These are phyloP conservation scores for Peltaster fructicola DNA, from an alignment of 2,329 filamentous ascomycete species.

Conservation along the genomic window DNA sequence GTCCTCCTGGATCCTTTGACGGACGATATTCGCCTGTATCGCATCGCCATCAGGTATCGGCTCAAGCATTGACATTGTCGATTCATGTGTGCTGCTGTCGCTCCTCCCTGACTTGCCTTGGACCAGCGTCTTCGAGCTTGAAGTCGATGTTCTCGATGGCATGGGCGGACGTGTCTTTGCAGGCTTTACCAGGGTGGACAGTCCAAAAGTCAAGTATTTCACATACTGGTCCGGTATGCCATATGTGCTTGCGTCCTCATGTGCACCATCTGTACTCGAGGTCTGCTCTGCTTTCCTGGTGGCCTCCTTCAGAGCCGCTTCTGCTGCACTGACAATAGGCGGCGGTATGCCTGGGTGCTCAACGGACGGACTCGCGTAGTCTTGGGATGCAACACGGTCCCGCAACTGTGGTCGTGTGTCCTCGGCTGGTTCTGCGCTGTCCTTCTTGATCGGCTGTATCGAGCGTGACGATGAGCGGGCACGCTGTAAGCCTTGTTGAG, in stretches of 20 bases:
- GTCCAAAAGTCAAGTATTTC: slow-evolving; percentile 32
- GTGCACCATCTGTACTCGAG: slow-evolving; percentile 1
- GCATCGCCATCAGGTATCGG: slow-evolving; percentile 23
- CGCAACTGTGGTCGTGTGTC: slow-evolving; percentile 24
- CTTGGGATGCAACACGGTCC: slow-evolving; percentile 11
- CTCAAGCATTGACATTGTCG: slow-evolving; percentile 13
- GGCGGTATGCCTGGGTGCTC: slow-evolving; percentile 25
- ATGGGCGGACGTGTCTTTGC: slow-evolving; percentile 9
- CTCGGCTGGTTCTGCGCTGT: slow-evolving; percentile 7
- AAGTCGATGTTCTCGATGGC: slow-evolving; percentile 9
- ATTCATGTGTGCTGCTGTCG: slow-evolving; percentile 5
- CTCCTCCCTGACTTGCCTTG: neutral
- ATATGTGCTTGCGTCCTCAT: slow-evolving; percentile 17
- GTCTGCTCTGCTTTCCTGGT: slow-evolving; percentile 20
- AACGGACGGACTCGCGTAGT: slow-evolving; percentile 8
- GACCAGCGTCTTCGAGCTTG: slow-evolving; percentile 11
- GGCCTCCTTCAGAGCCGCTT: slow-evolving; percentile 26
- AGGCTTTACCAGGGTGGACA: slow-evolving; percentile 18
- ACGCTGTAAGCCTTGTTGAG: too few relatives aligned
- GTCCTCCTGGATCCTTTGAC: slow-evolving; percentile 25
- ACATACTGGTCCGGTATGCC: slow-evolving; percentile 31
- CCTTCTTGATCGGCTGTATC: too few relatives aligned
- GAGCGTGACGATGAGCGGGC: too few relatives aligned
- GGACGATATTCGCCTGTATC: slow-evolving; percentile 46
- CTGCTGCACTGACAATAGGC: slow-evolving; percentile 28